A percentile compares a stretch with the other conserved stretches of the same genome.
These are phyloP conservation scores for Tetrapisispora iriomotensis DNA, from an alignment of 805 yeast genomes.

Conservation along the genomic window DNA sequence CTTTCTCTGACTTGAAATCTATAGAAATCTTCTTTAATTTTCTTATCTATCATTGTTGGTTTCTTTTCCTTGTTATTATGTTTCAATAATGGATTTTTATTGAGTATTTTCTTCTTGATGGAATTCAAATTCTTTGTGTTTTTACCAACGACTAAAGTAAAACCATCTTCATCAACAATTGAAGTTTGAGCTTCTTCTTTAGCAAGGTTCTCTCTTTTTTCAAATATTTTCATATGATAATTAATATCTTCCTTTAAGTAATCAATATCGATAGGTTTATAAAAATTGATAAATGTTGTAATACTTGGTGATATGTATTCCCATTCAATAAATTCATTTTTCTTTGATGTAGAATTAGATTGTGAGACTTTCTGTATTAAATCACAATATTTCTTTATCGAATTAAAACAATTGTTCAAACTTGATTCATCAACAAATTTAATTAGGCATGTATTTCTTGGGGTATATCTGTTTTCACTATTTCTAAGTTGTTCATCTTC, in stretches of 20 bases:
- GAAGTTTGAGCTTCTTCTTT: slow-evolving; percentile 45
- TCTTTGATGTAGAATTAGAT: slow-evolving; percentile 33
- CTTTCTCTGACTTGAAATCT: slow-evolving; percentile 91
- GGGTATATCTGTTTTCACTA: slow-evolving; percentile 37
- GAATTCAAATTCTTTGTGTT: slow-evolving; percentile 64
- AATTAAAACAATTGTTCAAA: slow-evolving; percentile 44
- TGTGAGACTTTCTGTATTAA: slow-evolving; percentile 26
- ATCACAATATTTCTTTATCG: slow-evolving; percentile 42
- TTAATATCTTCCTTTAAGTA: slow-evolving; percentile 48
- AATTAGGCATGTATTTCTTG: slow-evolving; percentile 65
- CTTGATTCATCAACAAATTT: slow-evolving; percentile 61
- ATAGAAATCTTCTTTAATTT: slow-evolving; percentile 82
- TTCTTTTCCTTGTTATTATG: slow-evolving; percentile 19
- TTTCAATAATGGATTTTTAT: slow-evolving; percentile 27
- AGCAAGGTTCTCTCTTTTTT: slow-evolving; percentile 55
- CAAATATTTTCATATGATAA: slow-evolving; percentile 55
- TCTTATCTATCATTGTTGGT: slow-evolving; percentile 43
- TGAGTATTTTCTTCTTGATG: slow-evolving; percentile 25
- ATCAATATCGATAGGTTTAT: slow-evolving; percentile 38
- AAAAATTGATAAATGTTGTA: slow-evolving; percentile 34
- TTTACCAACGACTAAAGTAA: slow-evolving; percentile 79
- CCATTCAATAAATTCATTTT: slow-evolving; percentile 27
- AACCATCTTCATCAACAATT: slow-evolving; percentile 86
- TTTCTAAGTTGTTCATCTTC: slow-evolving; percentile 2
- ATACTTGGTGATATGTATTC: slow-evolving; percentile 28